Percentiles rank a stretch among this genome's conserved stretches.
Conservation (phyloP, 441 rosid genomes). For the Euphorbia neoarborescens region DNA sequence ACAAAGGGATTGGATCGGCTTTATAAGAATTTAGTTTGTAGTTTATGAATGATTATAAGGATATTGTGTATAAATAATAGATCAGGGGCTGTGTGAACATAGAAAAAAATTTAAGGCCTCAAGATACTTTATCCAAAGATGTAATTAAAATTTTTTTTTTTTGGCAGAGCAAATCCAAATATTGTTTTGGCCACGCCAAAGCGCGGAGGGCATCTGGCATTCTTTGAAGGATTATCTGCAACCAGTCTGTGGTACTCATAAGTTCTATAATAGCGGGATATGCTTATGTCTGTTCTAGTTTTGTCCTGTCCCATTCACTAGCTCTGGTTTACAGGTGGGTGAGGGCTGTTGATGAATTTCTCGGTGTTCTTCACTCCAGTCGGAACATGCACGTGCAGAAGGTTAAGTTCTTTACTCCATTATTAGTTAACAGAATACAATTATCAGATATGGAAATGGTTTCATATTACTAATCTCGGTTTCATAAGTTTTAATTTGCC, state of each 20-base stretch:
- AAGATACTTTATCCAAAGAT: not conserved
- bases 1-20: not conserved
- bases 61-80: no score
- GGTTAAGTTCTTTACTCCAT: constrained; percentile 30
- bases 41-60: no score
- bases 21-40: not conserved
- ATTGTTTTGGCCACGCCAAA: constrained; percentile 57
- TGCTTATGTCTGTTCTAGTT: not conserved
- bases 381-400: constrained; percentile 47
- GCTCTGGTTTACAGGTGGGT: constrained; percentile 61
- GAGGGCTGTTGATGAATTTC: constrained; percentile 63
- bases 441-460: not conserved
- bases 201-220: constrained; percentile 86
- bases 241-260: constrained; percentile 49
- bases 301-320: not conserved
- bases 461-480: not conserved
- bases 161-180: constrained; percentile 62
- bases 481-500: not conserved
- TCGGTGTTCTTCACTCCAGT: constrained; percentile 45
- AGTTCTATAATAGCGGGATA: no score
- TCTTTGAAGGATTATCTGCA: constrained; percentile 68
- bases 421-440: not conserved
- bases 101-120: not conserved
- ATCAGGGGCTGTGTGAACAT: not conserved
- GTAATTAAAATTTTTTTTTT: not conserved